Conservation (phyloP, 306 rosid genomes). For the Biancaea sappan region DNA sequence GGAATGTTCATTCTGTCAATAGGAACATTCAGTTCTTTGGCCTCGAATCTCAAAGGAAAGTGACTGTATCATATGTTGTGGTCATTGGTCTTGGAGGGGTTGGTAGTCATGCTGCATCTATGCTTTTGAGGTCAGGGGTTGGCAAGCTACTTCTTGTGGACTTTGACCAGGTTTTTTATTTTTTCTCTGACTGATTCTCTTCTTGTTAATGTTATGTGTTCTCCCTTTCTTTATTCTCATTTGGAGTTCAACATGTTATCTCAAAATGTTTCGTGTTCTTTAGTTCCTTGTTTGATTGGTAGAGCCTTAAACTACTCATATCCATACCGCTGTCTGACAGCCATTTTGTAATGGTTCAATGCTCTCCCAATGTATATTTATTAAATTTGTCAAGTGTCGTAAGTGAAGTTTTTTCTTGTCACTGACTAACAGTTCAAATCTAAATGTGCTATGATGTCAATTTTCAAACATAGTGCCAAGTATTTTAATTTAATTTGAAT, state of each 20-base stretch:
- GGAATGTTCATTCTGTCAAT: slow-evolving; percentile 31
- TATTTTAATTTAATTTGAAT: slow-evolving; percentile 16
- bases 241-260: slow-evolving; percentile 16
- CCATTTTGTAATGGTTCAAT: background rate
- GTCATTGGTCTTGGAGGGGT: slow-evolving; percentile 99
- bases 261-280: background rate
- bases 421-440: background rate
- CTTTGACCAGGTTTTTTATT: slow-evolving; percentile 90
- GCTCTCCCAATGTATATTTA: background rate
- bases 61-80: slow-evolving; percentile 84
- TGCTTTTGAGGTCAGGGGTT: slow-evolving; percentile 92
- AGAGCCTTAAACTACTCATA: slow-evolving; percentile 11
- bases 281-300: slow-evolving; percentile 5
- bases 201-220: background rate
- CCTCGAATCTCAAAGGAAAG: slow-evolving; percentile 73
- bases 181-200: slow-evolving; percentile 31
- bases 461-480: slow-evolving; percentile 12
- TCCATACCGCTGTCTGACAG: background rate
- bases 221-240: background rate
- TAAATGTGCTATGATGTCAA: background rate
- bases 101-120: slow-evolving; percentile 93
- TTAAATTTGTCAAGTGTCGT: background rate
- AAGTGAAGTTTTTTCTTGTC: slow-evolving; percentile 24
- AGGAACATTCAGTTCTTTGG: slow-evolving; percentile 97
- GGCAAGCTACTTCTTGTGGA: slow-evolving; percentile 97